Evolutionary conservation across 768 basidiomycete genomes (phyloP), one percentile per base, ranked within the genome.

Genomic region (Phaeotremella fagi): DNA sequence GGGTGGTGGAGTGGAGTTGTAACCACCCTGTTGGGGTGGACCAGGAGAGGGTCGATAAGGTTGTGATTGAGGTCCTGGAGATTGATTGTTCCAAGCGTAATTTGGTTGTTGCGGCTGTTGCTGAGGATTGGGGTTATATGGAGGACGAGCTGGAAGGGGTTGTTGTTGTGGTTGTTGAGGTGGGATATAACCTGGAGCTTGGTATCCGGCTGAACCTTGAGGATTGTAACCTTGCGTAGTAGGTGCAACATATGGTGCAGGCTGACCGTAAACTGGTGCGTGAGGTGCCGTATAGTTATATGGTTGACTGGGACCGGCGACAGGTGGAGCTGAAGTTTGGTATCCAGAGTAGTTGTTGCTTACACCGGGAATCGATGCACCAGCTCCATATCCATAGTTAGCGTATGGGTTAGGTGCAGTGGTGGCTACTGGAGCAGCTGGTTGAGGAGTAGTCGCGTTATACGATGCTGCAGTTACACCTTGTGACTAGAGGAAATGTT

Each of bases 311-410:
- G 56, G 56, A 23, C 56, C 56, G 20, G 47, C 45, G 7, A 46
- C 44, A 35, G 45, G 41, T 12, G 36, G 27, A 1, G 24, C 31
- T n/a, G 16, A 37, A 14, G 12, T n/a, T 31, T 33, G 45, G 48
- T 60, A 50, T 0, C 50, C 45, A n/a, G 54, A 54, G 41, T 66
- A 63, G 25, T 55, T 55, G 28, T 65, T 57, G 25, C 70, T 69
- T 12, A 41, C 38, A 41, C 38, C 38, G 55, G 62, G 41, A 60
- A 64, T 45, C 57, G 63, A 28, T 27, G 73, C 57, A 48, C 64
- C 48, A 44, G 82, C 80, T 2, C 88, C 87, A 71, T 94, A 92
- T 27, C 90, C 90, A 68, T 92, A 92, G 70, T 90, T 90, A 1
- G 88, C 88, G 68, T 91, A 92, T 20, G 91, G 75, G 23, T 68